A percentile compares a stretch with the other conserved stretches of the same genome.
Evolutionary conservation across 2,329 filamentous ascomycete species (phyloP).

Genomic region (Aspergillus brasiliensis): DNA sequence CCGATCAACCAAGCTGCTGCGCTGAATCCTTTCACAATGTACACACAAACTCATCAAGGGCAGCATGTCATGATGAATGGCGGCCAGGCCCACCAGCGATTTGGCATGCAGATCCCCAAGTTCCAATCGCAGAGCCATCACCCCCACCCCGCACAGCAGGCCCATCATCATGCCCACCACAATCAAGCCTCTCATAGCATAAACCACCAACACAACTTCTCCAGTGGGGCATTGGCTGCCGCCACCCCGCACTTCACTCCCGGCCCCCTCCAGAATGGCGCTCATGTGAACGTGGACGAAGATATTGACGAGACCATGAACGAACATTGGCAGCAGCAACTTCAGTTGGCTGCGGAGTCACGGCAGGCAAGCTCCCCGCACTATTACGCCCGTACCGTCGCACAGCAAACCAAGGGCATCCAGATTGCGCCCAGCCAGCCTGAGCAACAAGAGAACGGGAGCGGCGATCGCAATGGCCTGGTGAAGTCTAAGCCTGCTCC

Average conservation of each 20-base stretch:
- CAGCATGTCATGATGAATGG: slow-evolving; percentile 56
- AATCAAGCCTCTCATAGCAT: slow-evolving; percentile 46
- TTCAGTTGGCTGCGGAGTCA: slow-evolving; percentile 76
- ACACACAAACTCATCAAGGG: slow-evolving; percentile 49
- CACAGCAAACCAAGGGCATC: slow-evolving; percentile 50
- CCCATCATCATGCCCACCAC: slow-evolving; percentile 48
- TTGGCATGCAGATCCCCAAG: slow-evolving; percentile 53
- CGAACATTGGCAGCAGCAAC: slow-evolving; percentile 84
- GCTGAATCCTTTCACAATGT: slow-evolving; percentile 51
- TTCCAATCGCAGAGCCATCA: slow-evolving; percentile 51
- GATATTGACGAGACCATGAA: slow-evolving; percentile 60
- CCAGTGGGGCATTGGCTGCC: slow-evolving; percentile 48
- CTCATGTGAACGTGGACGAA: slow-evolving; percentile 57
- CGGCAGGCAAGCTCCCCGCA: slow-evolving; percentile 68
- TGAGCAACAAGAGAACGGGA: slow-evolving; percentile 50
- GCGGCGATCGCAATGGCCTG: slow-evolving; percentile 66
- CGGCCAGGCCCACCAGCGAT: slow-evolving; percentile 50
- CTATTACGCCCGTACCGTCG: slow-evolving; percentile 63
- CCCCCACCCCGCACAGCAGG: slow-evolving; percentile 46
- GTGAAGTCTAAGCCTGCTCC: slow-evolving; percentile 58
- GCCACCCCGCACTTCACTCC: slow-evolving; percentile 61
- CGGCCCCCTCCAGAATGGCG: slow-evolving; percentile 62
- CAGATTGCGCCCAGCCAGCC: slow-evolving; percentile 51
- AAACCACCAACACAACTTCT: slow-evolving; percentile 54
- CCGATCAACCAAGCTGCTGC: slow-evolving; percentile 45